phyloP scores from a whole-genome alignment of 148 eudicot genomes.

The Cornus florida region DNA sequence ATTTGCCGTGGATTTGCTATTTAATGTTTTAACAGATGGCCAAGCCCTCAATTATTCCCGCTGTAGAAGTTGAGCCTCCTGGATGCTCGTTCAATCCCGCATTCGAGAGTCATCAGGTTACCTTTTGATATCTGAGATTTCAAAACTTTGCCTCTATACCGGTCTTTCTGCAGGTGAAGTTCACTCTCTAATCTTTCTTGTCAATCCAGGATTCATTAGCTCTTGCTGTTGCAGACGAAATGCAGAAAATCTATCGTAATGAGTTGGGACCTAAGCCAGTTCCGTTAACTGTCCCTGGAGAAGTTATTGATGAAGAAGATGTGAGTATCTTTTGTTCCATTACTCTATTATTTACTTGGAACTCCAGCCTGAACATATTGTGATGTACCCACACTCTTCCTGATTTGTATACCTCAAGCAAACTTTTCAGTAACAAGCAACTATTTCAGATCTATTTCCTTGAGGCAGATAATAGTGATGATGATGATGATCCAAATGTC shows the following conservation, averaged over 20 bases:
- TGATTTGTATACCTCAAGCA: neutral
- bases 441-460: conserved; percentile 72
- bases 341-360: neutral
- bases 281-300: conserved; percentile 68
- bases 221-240: conserved; percentile 91
- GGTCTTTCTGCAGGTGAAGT: neutral
- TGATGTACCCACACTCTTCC: too few relatives aligned
- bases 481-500: conserved; percentile 49
- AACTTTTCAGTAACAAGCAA: neutral
- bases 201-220: conserved; percentile 74
- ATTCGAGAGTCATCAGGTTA: conserved; percentile 84
- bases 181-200: neutral
- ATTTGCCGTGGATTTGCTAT: neutral
- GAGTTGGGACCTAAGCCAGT: conserved; percentile 89
- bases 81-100: conserved; percentile 94
- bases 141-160: neutral
- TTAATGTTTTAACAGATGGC: conserved; percentile 35
- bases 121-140: neutral
- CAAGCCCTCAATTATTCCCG: conserved; percentile 67
- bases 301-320: conserved; percentile 74
- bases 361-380: neutral
- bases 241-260: conserved; percentile 73
- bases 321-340: conserved; percentile 38
- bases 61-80: conserved; percentile 85
- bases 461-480: conserved; percentile 63